phyloP scores from a whole-genome alignment of 495 filamentous ascomycete genomes.

The Aspergillus steynii region DNA sequence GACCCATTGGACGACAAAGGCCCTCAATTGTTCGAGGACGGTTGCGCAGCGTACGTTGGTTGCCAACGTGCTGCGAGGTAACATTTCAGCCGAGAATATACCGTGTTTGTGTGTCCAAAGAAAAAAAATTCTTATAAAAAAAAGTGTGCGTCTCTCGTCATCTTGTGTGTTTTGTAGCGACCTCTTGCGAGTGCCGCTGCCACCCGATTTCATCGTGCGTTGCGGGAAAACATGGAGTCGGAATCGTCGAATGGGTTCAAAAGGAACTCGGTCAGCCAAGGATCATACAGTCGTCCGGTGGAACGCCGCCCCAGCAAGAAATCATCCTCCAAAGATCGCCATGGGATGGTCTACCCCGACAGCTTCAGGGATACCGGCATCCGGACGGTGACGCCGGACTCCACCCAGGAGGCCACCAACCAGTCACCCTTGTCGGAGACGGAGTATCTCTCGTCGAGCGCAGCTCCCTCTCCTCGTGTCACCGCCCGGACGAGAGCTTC shows the following conservation, averaged over 20 bases:
- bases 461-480: constrained; percentile 44
- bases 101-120: constrained; percentile 15
- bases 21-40: constrained; percentile 38
- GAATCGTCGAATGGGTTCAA: constrained; percentile 45
- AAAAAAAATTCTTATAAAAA: not conserved
- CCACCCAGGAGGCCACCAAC: constrained; percentile 31
- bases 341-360: constrained; percentile 55
- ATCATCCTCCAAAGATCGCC: constrained; percentile 53
- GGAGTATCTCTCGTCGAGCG: constrained; percentile 38
- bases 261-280: constrained; percentile 46
- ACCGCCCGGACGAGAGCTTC: constrained; percentile 34
- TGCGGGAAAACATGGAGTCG: constrained; percentile 42
- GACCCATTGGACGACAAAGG: constrained; percentile 36
- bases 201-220: constrained; percentile 16
- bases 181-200: constrained; percentile 22
- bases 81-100: constrained; percentile 20
- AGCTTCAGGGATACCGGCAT: constrained; percentile 50
- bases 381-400: constrained; percentile 51
- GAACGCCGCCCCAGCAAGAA: constrained; percentile 55
- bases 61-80: constrained; percentile 29
- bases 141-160: constrained; percentile 13
- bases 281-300: constrained; percentile 44
- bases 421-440: constrained; percentile 43
- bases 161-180: constrained; percentile 24
- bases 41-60: constrained; percentile 32